Evolutionary conservation across 208 protist species (phyloP), one percentile per base, ranked within the genome.

Genomic region (Wallacemonas sp.): DNA sequence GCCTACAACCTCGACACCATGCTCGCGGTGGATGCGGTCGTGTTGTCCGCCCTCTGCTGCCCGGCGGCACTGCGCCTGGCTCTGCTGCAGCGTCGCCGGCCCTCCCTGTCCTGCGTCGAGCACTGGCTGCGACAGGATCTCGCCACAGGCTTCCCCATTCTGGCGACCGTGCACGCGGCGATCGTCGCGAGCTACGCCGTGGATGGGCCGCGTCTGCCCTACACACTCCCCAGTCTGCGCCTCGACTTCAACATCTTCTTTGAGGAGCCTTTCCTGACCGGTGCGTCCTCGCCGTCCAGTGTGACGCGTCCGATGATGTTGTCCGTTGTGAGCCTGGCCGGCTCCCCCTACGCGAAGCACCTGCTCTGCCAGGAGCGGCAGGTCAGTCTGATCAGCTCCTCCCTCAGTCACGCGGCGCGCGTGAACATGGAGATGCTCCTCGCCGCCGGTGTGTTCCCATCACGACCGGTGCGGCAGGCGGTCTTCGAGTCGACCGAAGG

Each of bases 201-300:
- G 20, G 79, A 82, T 42, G 50, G 59, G 38, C 36, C 57, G 0
- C 76, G 82, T 3, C 71, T 92, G n/a, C 86, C 83, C 44, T 88
- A 92, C 72, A 1, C 61, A n/a, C 68, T 89, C 7, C 70, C 67
- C 32, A 20, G 50, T 14, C 18, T 82, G 7, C 57, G 26, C 66
- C 62, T 95, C 12, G 89, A 95, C 61, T 87, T 84, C 65, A 89
- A 91, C 57, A 50, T 84, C 1, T 91, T 95, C 72, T 86, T 91
- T 12, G 32, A 42, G 14, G 52, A 59, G 52, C 52, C 52, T 18
- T 20, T 64, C 48, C 1, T 52, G 3, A 31, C 31, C 20, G 22
- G 18, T 63, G 28, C n/a, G n/a, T n/a, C n/a, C n/a, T n/a, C n/a
- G n/a, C n/a, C n/a, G n/a, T n/a, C n/a, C n/a, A n/a, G n/a, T n/a